Conservation (phyloP, 495 filamentous ascomycete genomes). For the Aspergillus homomorphus region DNA sequence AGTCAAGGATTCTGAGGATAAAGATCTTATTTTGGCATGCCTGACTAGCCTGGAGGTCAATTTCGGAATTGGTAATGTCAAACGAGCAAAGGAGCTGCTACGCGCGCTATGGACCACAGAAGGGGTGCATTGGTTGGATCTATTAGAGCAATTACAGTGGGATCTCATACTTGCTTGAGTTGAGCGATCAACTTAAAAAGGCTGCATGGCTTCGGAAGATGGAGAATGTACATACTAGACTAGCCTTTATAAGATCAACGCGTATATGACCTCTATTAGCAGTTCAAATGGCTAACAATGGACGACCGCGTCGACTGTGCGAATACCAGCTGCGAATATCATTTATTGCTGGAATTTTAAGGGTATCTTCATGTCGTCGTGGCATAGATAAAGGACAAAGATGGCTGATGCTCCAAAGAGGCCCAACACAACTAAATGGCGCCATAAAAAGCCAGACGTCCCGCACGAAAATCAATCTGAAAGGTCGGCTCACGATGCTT, state of each 20-base stretch:
- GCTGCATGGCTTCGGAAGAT: not conserved
- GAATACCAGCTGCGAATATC: not conserved
- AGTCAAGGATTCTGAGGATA: slow-evolving; percentile 23
- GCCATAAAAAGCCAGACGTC: not conserved
- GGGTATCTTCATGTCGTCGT: slow-evolving; percentile 8
- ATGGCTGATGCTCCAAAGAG: not conserved
- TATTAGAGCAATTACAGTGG: slow-evolving; percentile 41
- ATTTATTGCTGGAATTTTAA: not conserved
- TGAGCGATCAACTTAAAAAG: not conserved
- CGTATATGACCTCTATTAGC: not conserved
- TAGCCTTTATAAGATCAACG: not conserved
- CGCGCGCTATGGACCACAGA: slow-evolving; percentile 31
- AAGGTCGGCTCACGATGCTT: not conserved
- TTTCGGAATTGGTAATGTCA: slow-evolving; percentile 45
- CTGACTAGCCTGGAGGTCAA: slow-evolving; percentile 34
- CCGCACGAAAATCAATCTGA: not conserved
- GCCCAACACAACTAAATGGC: not conserved
- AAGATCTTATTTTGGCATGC: slow-evolving; percentile 28
- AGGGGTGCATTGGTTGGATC: slow-evolving; percentile 39
- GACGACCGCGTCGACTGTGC: not conserved
- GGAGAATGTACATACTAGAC: not conserved
- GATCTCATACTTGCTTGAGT: slow-evolving; percentile 38
- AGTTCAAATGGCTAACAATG: not conserved
- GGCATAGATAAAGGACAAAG: not conserved
- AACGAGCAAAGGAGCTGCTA: slow-evolving; percentile 41